phyloP scores from a whole-genome alignment of 2,329 filamentous ascomycete genomes.

The Phialophora chinensis region DNA sequence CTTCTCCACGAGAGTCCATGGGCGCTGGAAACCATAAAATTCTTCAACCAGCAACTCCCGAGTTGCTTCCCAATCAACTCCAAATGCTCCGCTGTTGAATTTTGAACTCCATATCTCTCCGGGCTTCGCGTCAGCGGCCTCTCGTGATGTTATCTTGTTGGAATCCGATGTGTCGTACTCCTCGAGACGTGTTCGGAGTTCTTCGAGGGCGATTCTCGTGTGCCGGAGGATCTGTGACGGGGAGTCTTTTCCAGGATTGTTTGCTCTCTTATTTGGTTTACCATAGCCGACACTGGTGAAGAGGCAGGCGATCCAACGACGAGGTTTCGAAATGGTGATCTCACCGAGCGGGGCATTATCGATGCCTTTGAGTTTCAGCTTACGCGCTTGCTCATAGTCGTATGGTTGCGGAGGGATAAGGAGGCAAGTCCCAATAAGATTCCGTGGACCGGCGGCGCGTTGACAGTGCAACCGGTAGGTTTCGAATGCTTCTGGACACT shows the following conservation, averaged over 20 bases:
- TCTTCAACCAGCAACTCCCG: constrained; percentile 50
- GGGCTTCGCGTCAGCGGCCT: constrained; percentile 35
- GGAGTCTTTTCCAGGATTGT: constrained; percentile 44
- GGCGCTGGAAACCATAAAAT: constrained; percentile 29
- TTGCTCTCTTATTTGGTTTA: constrained; percentile 43
- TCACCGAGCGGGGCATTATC: neutral
- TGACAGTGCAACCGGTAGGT: constrained; percentile 58
- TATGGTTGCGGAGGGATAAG: constrained; percentile 59
- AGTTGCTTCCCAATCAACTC: constrained; percentile 61
- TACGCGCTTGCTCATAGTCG: constrained; percentile 38
- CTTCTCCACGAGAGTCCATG: constrained; percentile 30
- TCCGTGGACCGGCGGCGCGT: constrained; percentile 29
- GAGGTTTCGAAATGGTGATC: constrained; percentile 35
- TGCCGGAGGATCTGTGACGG: constrained; percentile 55
- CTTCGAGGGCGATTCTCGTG: constrained; percentile 56
- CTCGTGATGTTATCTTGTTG: constrained; percentile 13
- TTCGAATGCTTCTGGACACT: constrained; percentile 60
- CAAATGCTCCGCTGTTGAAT: constrained; percentile 65
- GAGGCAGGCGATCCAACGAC: constrained; percentile 64
- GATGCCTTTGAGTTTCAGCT: constrained; percentile 12
- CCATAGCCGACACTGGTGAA: constrained; percentile 63
- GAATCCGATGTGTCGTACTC: constrained; percentile 38
- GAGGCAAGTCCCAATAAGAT: constrained; percentile 53
- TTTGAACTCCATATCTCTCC: constrained; percentile 56
- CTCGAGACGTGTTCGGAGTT: constrained; percentile 54